These are phyloP conservation scores for Aspergillus arachidicola DNA, from an alignment of 2,329 filamentous ascomycete species.

Conservation along the genomic window DNA sequence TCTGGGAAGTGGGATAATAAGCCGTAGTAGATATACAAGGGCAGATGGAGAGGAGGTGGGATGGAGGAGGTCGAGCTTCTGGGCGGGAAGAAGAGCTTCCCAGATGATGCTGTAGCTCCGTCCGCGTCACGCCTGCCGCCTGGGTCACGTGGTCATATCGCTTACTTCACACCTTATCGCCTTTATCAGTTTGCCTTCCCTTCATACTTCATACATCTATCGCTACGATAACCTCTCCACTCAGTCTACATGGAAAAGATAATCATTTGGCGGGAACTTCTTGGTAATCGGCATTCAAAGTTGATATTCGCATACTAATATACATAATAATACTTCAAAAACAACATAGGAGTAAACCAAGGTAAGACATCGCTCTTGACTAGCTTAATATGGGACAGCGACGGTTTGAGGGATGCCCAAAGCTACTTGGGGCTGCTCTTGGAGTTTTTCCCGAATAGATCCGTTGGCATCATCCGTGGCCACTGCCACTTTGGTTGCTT, in stretches of 20 bases:
- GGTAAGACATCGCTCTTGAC: neutral
- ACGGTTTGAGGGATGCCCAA: conserved; percentile 3
- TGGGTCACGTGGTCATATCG: conserved; percentile 31
- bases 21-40: neutral
- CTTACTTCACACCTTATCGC: neutral
- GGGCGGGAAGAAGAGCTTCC: conserved; percentile 1
- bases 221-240: neutral
- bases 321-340: neutral
- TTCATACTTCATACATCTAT: neutral
- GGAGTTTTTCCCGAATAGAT: conserved; percentile 5
- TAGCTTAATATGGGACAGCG: conserved; percentile 11
- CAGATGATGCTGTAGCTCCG: conserved; percentile 28
- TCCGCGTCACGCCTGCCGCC: conserved; percentile 41
- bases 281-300: neutral
- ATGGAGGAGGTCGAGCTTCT: conserved; percentile 4
- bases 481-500: neutral
- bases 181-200: neutral
- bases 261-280: neutral
- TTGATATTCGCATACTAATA: neutral
- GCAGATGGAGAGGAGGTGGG: neutral
- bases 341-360: neutral
- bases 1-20: neutral
- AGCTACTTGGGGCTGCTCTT: neutral
- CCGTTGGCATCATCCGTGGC: neutral
- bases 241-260: neutral